Base-by-base conservation (phyloP, 192 early-diverging fungal genomes). In the Diversispora epigaea region DNA sequence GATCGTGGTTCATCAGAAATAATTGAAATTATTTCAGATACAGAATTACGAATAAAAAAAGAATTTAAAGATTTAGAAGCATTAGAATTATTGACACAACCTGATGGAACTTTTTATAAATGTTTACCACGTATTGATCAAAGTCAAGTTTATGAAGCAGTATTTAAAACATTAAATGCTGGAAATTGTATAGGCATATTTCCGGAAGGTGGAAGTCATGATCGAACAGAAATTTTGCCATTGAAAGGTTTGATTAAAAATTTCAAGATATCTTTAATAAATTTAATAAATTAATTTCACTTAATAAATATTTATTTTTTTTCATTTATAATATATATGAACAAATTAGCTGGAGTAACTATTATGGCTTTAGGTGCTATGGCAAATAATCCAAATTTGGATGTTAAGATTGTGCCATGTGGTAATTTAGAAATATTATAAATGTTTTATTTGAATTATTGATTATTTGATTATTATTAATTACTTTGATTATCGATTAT, bases 141-240 rank as follows among this genome's bases (percentile, higher is more conserved):
- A 84, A 82, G 86, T 47, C 85, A 89, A 0, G 94, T 98, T 82
- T 98, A 95, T 80, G 80, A 86, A 25, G 81, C 86, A 6, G 98
- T 99, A 11, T 90, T 92, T 75, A 81, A 90, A 19, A 86, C 92
- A 7, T 77, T 99, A 45, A 87, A 92, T 76, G 82, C 82, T 54
- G 90, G 83, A 49, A 77, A 80, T 67, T 94, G 94, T 77, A 90
- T 99, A 6, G 95, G 95, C 15, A 99, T 99, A 71, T 99, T 99
- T 83, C 98, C 98, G 8, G 98, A 98, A 76, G 96, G 98, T 55
- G 98, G 98, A 12, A 93, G 91, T 78, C 98, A 99, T 86, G 98
- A 99, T 83, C 92, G 96, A 71, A 88, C 94, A 11, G 92, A 97
- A 77, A 92, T 99, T 86, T 81, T 99, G 64, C 98, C 98, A 40